These are phyloP conservation scores for Alloteropsis semialata DNA, from an alignment of 176 grass and related monocot species.

Conservation along the genomic window DNA sequence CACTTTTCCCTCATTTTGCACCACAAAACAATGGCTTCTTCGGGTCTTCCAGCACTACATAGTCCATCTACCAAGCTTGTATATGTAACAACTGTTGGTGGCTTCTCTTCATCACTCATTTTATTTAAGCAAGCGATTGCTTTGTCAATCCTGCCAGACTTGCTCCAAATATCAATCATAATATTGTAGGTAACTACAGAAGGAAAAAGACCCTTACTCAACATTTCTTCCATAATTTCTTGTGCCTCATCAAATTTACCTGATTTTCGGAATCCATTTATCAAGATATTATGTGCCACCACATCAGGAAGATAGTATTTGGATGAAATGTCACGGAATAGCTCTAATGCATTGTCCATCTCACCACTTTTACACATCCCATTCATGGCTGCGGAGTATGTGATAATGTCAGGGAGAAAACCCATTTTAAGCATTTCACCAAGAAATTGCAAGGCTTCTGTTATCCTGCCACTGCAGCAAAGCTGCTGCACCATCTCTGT, in stretches of 20 bases:
- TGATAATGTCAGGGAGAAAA: constrained; percentile 83
- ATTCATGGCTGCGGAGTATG: constrained; percentile 79
- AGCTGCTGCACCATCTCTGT: constrained; percentile 81
- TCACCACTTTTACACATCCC: constrained; percentile 72
- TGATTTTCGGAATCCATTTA: constrained; percentile 76
- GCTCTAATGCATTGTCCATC: constrained; percentile 43
- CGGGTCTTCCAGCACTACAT: constrained; percentile 46
- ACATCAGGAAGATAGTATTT: constrained; percentile 87
- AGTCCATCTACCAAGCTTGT: constrained; percentile 88
- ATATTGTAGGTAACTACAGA: constrained; percentile 89
- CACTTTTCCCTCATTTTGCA: constrained; percentile 65
- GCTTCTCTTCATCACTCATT: constrained; percentile 68
- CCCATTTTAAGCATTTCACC: constrained; percentile 71
- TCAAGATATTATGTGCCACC: constrained; percentile 90
- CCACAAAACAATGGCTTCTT: constrained; percentile 62
- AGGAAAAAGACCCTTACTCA: constrained; percentile 65
- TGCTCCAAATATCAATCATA: constrained; percentile 93
- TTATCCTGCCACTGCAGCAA: constrained; percentile 63
- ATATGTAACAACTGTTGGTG: constrained; percentile 74
- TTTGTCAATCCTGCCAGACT: constrained; percentile 60
- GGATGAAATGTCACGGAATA: constrained; percentile 71
- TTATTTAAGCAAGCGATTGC: constrained; percentile 57
- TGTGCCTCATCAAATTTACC: constrained; percentile 67
- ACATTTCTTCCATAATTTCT: constrained; percentile 75
- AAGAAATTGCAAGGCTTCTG: constrained; percentile 72